These are phyloP conservation scores for Xylariaceae sp. DNA, from an alignment of 2,329 filamentous ascomycete species.

Conservation along the genomic window DNA sequence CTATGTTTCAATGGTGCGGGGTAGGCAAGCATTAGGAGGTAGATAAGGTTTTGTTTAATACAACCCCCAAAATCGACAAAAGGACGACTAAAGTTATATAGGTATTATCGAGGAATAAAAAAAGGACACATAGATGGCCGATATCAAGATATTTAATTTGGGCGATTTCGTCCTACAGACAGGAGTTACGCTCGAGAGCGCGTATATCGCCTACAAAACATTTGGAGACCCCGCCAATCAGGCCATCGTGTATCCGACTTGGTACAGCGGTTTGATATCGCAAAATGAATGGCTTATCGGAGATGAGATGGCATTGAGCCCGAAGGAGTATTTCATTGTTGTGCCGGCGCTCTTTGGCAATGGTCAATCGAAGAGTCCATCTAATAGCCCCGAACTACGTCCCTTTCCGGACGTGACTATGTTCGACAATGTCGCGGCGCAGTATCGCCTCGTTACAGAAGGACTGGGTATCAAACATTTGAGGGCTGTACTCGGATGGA, in stretches of 20 bases:
- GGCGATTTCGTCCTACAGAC: conserved; percentile 65
- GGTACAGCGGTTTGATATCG: conserved; percentile 60
- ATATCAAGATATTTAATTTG: conserved; percentile 42
- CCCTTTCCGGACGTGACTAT: conserved; percentile 62
- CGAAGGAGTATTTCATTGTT: conserved; percentile 54
- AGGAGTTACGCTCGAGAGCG: conserved; percentile 57
- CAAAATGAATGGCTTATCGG: conserved; percentile 76
- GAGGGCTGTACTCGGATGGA: conserved; percentile 63
- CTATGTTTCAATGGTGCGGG: no score
- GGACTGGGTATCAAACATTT: conserved; percentile 57
- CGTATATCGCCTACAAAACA: conserved; percentile 73
- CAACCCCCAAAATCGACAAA: no score
- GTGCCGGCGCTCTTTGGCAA: conserved; percentile 67
- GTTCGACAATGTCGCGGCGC: conserved; percentile 67
- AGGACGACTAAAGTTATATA: no score
- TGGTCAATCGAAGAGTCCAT: conserved; percentile 63
- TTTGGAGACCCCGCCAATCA: conserved; percentile 61
- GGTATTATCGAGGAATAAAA: no score
- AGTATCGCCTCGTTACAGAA: conserved; percentile 62
- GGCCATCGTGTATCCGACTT: conserved; percentile 71
- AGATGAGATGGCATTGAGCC: conserved; percentile 59
- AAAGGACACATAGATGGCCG: no score
- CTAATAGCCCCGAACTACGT: conserved; percentile 50
- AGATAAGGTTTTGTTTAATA: no score
- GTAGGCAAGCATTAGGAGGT: no score